phyloP scores from a whole-genome alignment of 2,329 filamentous ascomycete species.

The Colletotrichum truncatum region DNA sequence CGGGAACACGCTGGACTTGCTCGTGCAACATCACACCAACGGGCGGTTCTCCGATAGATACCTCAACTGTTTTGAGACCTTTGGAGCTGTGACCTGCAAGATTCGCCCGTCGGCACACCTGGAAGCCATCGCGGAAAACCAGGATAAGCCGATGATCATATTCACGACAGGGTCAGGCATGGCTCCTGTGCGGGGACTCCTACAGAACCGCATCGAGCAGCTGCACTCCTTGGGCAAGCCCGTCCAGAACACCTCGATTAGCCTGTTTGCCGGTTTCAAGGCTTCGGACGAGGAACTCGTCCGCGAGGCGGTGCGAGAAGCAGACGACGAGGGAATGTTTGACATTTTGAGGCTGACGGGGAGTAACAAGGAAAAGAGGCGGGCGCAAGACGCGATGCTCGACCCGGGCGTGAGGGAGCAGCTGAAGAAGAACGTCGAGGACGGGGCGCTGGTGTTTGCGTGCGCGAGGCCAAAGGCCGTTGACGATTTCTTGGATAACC shows the following conservation, averaged over 20 bases:
- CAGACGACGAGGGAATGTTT: slow-evolving; percentile 14
- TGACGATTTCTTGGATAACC: slow-evolving; percentile 19
- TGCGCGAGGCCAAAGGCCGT: slow-evolving; percentile 26
- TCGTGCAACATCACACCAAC: slow-evolving; percentile 18
- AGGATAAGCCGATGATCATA: slow-evolving; percentile 15
- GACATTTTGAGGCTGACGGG: slow-evolving; percentile 6
- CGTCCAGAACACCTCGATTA: background rate
- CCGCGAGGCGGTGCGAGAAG: slow-evolving; percentile 24
- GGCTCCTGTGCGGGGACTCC: slow-evolving; percentile 19
- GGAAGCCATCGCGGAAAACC: slow-evolving; percentile 5
- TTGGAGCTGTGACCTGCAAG: slow-evolving; percentile 24
- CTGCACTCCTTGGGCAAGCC: background rate
- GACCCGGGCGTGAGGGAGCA: slow-evolving; percentile 10
- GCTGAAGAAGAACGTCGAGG: slow-evolving; percentile 10
- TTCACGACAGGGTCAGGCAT: slow-evolving; percentile 29
- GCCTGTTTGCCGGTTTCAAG: slow-evolving; percentile 29
- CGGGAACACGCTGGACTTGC: slow-evolving; percentile 12
- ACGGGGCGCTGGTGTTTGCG: slow-evolving; percentile 25
- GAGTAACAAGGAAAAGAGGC: slow-evolving; percentile 21
- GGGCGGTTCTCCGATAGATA: slow-evolving; percentile 22
- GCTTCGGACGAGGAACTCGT: slow-evolving; percentile 16
- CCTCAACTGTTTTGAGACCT: slow-evolving; percentile 11
- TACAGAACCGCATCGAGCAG: slow-evolving; percentile 12
- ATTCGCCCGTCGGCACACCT: slow-evolving; percentile 19
- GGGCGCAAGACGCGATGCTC: slow-evolving; percentile 27